These are phyloP conservation scores for Phytophthora sojae DNA, from an alignment of 352 stramenopile genomes.

Conservation along the genomic window DNA sequence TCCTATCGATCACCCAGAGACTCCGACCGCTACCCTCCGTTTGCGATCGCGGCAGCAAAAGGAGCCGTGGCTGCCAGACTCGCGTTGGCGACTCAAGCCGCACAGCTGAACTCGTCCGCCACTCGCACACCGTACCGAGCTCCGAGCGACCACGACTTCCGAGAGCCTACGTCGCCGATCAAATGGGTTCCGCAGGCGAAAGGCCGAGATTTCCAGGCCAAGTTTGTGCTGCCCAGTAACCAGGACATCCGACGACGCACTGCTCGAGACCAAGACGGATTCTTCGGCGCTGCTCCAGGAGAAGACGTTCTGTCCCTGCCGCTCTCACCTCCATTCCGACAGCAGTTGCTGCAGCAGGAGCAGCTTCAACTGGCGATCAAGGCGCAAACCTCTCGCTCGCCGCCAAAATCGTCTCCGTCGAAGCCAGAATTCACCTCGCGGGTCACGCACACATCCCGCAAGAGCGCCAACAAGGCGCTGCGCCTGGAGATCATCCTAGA, in stretches of 20 bases:
- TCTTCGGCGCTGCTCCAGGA: constrained; percentile 48
- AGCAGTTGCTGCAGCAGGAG: constrained; percentile 30
- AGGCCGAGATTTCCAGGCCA: constrained; percentile 68
- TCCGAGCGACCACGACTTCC: constrained; percentile 57
- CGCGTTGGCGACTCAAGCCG: constrained; percentile 40
- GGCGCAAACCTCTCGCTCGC: constrained; percentile 21
- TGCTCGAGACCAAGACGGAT: constrained; percentile 69
- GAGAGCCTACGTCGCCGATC: constrained; percentile 35
- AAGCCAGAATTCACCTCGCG: constrained; percentile 30
- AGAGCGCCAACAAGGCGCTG: constrained; percentile 66
- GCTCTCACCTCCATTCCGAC: constrained; percentile 41
- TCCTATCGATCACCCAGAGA: constrained; percentile 37
- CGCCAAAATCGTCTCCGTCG: constrained; percentile 7
- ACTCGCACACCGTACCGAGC: constrained; percentile 54
- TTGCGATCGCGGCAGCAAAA: constrained; percentile 40
- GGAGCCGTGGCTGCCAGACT: constrained; percentile 41
- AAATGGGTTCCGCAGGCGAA: constrained; percentile 28
- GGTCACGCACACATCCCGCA: constrained; percentile 71
- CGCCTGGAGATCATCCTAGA: constrained; percentile 68
- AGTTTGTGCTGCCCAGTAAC: constrained; percentile 68
- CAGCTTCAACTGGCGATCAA: constrained; percentile 20
- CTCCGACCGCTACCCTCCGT: constrained; percentile 28
- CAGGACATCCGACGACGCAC: constrained; percentile 67
- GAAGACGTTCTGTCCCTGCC: constrained; percentile 41
- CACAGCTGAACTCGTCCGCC: constrained; percentile 50